Evolutionary conservation across 257 asterid species (phyloP).

Genomic region (Lycium barbarum): DNA sequence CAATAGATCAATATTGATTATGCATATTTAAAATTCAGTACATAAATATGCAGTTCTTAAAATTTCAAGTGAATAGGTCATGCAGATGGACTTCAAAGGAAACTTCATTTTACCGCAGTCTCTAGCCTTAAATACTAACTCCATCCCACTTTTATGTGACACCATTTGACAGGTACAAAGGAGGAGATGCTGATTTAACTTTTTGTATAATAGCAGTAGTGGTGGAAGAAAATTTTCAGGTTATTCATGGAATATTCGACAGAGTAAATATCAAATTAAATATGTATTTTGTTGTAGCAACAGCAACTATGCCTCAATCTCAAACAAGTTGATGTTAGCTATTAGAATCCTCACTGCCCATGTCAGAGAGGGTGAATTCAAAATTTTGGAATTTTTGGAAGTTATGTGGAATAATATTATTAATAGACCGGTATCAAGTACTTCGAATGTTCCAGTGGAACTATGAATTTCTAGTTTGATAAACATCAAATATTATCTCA

Average conservation of each 20-base stretch:
- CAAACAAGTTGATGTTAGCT: neutral
- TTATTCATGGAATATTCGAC: neutral
- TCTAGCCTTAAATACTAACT: constrained; percentile 8
- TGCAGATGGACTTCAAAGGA: neutral
- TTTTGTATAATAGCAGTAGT: neutral
- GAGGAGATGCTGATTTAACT: neutral
- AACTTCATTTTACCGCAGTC: neutral
- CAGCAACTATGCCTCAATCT: neutral
- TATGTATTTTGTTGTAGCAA: neutral
- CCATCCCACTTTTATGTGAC: neutral
- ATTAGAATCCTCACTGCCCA: neutral
- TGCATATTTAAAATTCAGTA: constrained; percentile 9
- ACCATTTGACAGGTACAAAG: neutral
- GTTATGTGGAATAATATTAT: neutral
- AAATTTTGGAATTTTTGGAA: neutral
- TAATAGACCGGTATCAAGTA: neutral
- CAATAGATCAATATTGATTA: constrained; percentile 7
- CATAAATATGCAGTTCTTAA: constrained; percentile 3
- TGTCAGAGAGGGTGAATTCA: constrained; percentile 8
- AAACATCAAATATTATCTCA: neutral
- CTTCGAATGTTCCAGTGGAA: neutral
- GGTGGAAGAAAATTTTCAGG: no score
- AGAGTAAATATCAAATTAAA: neutral
- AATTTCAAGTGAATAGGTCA: constrained; percentile 14
- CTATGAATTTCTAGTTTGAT: neutral